Evolutionary conservation across 106 monocot genomes (phyloP).

Genomic region (Apostasia shenzhenica): DNA sequence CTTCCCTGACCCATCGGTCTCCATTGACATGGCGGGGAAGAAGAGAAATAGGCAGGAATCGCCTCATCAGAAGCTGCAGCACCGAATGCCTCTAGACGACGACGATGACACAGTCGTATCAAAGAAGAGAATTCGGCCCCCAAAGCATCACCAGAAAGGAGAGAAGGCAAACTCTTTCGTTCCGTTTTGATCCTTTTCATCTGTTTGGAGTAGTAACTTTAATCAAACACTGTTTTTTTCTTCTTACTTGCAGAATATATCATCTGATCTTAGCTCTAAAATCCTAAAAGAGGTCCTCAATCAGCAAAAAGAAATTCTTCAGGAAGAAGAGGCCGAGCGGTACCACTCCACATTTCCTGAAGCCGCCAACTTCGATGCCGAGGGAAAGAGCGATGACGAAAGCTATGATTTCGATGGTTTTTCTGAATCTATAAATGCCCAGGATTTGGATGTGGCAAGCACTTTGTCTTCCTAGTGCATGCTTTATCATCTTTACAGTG

Average conservation of each 20-base stretch:
- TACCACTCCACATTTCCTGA: conserved; percentile 15
- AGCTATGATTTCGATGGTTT: conserved; percentile 56
- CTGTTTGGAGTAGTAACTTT: not conserved
- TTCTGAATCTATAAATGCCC: conserved; percentile 46
- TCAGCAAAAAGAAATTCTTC: conserved; percentile 71
- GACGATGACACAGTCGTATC: conserved; percentile 36
- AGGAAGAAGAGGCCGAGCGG: conserved; percentile 20
- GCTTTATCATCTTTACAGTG: not conserved
- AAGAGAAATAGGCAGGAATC: conserved; percentile 41
- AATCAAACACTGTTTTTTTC: not conserved
- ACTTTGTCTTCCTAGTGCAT: not conserved
- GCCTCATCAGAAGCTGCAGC: conserved; percentile 21
- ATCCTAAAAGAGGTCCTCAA: conserved; percentile 65
- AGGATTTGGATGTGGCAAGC: conserved; percentile 43
- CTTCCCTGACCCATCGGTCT: not conserved
- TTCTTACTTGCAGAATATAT: conserved; percentile 33
- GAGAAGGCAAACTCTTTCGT: conserved; percentile 25
- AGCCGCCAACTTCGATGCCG: conserved; percentile 4
- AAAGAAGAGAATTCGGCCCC: conserved; percentile 30
- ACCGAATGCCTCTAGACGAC: conserved; percentile 34
- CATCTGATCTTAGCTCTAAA: conserved; percentile 59
- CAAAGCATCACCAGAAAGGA: conserved; percentile 61
- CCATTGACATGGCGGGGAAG: conserved; percentile 52
- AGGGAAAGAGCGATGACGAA: conserved; percentile 34
- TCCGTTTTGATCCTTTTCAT: not conserved